Percentiles rank a stretch among this genome's conserved stretches.
These are phyloP conservation scores for Fonsecaea pugnacius DNA, from an alignment of 2,329 filamentous ascomycete genomes.

Conservation along the genomic window DNA sequence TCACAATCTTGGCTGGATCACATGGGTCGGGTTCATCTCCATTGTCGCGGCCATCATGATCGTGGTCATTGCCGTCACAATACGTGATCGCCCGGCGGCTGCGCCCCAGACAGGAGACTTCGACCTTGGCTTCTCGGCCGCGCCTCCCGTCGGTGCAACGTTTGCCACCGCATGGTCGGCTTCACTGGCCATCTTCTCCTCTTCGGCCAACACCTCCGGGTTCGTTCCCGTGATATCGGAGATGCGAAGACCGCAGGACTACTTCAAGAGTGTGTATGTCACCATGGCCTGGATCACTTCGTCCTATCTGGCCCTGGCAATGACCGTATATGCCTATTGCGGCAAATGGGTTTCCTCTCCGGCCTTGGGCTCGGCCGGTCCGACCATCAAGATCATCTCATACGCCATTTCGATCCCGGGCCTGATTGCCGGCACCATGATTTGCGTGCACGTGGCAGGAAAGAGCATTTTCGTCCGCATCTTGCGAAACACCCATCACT, in stretches of 20 bases:
- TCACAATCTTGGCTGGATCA: slow-evolving; percentile 56
- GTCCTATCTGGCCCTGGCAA: slow-evolving; percentile 45
- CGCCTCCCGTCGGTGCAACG: slow-evolving; percentile 28
- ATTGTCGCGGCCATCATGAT: slow-evolving; percentile 43
- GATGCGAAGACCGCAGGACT: slow-evolving; percentile 45
- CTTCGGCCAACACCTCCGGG: slow-evolving; percentile 40
- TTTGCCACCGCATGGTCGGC: slow-evolving; percentile 41
- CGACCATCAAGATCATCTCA: slow-evolving; percentile 50
- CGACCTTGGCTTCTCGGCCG: slow-evolving; percentile 40
- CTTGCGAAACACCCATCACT: slow-evolving; percentile 55
- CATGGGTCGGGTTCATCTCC: slow-evolving; percentile 60
- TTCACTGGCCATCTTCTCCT: slow-evolving; percentile 41
- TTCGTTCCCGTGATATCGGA: slow-evolving; percentile 48
- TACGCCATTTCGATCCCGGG: slow-evolving; percentile 49
- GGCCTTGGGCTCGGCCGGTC: slow-evolving; percentile 53
- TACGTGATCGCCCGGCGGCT: slow-evolving; percentile 43
- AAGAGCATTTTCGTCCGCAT: slow-evolving; percentile 63
- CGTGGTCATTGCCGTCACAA: slow-evolving; percentile 43
- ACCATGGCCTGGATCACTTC: slow-evolving; percentile 44
- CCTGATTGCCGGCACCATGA: slow-evolving; percentile 38
- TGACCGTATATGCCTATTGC: slow-evolving; percentile 53
- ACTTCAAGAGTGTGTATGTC: slow-evolving; percentile 41
- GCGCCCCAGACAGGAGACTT: slow-evolving; percentile 41
- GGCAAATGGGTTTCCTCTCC: slow-evolving; percentile 54
- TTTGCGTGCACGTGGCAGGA: slow-evolving; percentile 50